Percentiles rank a stretch among this genome's conserved stretches.
Conservation (phyloP, 345 rosid genomes). For the Eutrema yunnanense region DNA sequence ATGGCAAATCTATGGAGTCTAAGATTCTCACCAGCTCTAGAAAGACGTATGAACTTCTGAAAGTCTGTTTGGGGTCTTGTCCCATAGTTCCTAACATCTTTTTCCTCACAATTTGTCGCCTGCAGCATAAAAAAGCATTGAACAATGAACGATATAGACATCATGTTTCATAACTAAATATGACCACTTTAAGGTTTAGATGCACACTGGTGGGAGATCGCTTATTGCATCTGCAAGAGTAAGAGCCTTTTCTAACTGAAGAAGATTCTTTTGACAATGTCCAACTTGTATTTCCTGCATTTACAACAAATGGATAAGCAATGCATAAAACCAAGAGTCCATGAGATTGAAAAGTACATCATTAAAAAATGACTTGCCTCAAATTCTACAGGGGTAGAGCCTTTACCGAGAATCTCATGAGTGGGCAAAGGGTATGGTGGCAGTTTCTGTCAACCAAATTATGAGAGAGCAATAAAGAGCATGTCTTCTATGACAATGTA, state of each 20-base stretch:
- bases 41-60: too few relatives aligned
- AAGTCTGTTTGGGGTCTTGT: too few relatives aligned
- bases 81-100: too few relatives aligned
- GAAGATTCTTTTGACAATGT: slow-evolving; percentile 5
- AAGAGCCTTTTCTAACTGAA: slow-evolving; percentile 27
- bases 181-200: neutral
- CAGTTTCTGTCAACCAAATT: slow-evolving; percentile 29
- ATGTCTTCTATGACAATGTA: neutral
- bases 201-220: slow-evolving; percentile 38
- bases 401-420: slow-evolving; percentile 28
- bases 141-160: neutral
- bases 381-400: slow-evolving; percentile 31
- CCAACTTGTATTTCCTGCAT: slow-evolving; percentile 33
- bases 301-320: neutral
- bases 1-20: too few relatives aligned
- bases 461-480: neutral
- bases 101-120: slow-evolving; percentile 8
- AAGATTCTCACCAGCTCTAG: too few relatives aligned
- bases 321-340: neutral
- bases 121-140: neutral
- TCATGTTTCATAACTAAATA: neutral
- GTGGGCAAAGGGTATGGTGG: slow-evolving; percentile 49
- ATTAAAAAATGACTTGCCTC: slow-evolving; percentile 22
- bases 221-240: slow-evolving; percentile 37
- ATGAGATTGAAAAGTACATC: neutral